Evolutionary conservation across 2,329 filamentous ascomycete genomes (phyloP).

Genomic region (Fusarium liriodendri): DNA sequence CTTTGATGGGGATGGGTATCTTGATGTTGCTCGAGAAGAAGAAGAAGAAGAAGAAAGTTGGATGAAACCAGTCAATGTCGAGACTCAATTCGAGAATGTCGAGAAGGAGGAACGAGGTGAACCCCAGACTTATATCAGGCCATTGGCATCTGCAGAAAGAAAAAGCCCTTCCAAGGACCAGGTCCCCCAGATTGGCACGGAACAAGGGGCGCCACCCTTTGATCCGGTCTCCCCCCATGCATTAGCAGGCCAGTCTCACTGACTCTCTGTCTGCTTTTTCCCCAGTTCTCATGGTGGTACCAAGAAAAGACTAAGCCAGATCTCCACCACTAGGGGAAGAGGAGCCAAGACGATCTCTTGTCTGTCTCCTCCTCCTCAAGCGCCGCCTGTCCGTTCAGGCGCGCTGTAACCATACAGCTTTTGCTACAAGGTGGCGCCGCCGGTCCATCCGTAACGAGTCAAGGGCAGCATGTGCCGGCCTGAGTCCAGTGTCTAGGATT

Average conservation of each 20-base stretch:
- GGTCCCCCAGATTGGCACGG: constrained; percentile 39
- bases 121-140: constrained; percentile 37
- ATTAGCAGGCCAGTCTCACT: neutral
- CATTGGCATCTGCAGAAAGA: constrained; percentile 20
- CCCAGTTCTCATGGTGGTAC: constrained; percentile 20
- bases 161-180: constrained; percentile 1
- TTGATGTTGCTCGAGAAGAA: constrained; percentile 14
- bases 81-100: constrained; percentile 20
- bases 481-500: constrained; percentile 27
- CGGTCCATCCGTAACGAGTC: constrained; percentile 33
- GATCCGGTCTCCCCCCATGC: constrained; percentile 36
- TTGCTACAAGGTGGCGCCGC: constrained; percentile 4
- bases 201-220: constrained; percentile 43
- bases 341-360: constrained; percentile 22
- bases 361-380: constrained; percentile 9
- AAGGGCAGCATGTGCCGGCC: constrained; percentile 12
- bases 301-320: constrained; percentile 14
- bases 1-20: constrained; percentile 21
- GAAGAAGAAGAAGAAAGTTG: constrained; percentile 2
- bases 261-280: neutral
- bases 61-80: constrained; percentile 16
- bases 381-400: constrained; percentile 37
- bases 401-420: neutral
- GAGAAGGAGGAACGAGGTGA: constrained; percentile 22
- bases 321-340: constrained; percentile 43